A percentile compares a stretch with the other conserved stretches of the same genome.
These are phyloP conservation scores for Pichia nakasei DNA, from an alignment of 805 yeast genomes.

Conservation along the genomic window DNA sequence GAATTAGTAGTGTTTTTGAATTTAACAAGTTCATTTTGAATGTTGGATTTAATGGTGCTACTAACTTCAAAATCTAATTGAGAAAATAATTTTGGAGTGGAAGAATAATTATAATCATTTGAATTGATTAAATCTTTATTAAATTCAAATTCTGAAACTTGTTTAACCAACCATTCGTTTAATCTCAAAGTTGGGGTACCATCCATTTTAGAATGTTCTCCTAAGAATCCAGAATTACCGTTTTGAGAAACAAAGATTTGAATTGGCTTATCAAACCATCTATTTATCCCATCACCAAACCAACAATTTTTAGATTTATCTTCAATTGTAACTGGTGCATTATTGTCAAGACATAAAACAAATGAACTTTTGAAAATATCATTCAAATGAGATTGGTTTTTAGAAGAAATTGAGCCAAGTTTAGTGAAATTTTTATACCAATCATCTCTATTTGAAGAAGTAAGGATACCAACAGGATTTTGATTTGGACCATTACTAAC, in stretches of 20 bases:
- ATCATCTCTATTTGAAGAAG: slow-evolving; percentile 78
- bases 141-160: slow-evolving; percentile 20
- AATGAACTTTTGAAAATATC: slow-evolving; percentile 73
- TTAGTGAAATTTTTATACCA: slow-evolving; percentile 58
- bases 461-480: slow-evolving; percentile 65
- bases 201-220: slow-evolving; percentile 97
- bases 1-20: slow-evolving; percentile 47
- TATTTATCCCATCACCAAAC: slow-evolving; percentile 93
- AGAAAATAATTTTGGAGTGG: not conserved
- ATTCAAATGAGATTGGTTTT: slow-evolving; percentile 50
- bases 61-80: slow-evolving; percentile 51
- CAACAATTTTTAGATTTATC: slow-evolving; percentile 80
- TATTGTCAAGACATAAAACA: slow-evolving; percentile 70
- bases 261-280: slow-evolving; percentile 90
- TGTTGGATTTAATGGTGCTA: slow-evolving; percentile 40
- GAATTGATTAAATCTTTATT: not conserved
- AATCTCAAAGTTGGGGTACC: slow-evolving; percentile 90
- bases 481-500: slow-evolving; percentile 30
- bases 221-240: slow-evolving; percentile 86
- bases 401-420: slow-evolving; percentile 46
- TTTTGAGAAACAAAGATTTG: slow-evolving; percentile 76
- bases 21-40: slow-evolving; percentile 45
- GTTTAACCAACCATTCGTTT: slow-evolving; percentile 64
- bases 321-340: slow-evolving; percentile 62
- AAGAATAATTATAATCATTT: not conserved